Conservation (phyloP, 2,329 filamentous ascomycete genomes). For the Arthrobotrys sphaeroides region DNA sequence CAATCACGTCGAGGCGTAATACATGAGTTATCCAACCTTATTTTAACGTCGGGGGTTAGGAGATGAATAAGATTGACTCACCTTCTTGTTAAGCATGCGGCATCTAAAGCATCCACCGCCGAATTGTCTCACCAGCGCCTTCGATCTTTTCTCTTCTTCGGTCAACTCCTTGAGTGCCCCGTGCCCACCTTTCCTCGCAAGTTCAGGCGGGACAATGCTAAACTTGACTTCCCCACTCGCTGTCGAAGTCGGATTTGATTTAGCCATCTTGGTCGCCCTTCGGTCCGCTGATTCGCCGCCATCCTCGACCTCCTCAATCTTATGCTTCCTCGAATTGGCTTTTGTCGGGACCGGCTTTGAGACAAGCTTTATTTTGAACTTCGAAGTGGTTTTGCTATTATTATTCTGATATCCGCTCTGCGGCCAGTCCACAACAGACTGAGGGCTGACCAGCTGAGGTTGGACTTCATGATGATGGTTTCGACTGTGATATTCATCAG, state of each 20-base stretch:
- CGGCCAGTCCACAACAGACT: not conserved
- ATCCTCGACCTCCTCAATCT: constrained; percentile 24
- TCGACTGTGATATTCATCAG: not conserved
- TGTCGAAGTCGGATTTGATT: constrained; percentile 23
- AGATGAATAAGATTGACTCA: constrained; percentile 3
- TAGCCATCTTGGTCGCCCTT: constrained; percentile 18
- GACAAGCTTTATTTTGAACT: constrained; percentile 50
- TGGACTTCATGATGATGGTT: constrained; percentile 29
- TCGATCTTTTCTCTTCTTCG: constrained; percentile 42
- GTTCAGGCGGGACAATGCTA: constrained; percentile 46
- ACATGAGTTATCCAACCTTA: constrained; percentile 25
- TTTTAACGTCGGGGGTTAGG: constrained; percentile 1
- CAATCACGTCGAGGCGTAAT: not conserved
- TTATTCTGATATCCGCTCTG: constrained; percentile 28
- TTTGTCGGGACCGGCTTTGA: constrained; percentile 20
- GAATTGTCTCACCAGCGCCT: constrained; percentile 45
- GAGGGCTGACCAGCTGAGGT: constrained; percentile 6
- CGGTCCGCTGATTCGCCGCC: constrained; percentile 5
- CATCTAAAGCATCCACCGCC: constrained; percentile 49
- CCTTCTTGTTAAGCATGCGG: constrained; percentile 53
- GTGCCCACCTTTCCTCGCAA: constrained; percentile 41
- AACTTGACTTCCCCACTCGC: constrained; percentile 34
- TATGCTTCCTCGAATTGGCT: constrained; percentile 34
- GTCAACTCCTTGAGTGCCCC: constrained; percentile 48
- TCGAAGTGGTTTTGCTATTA: constrained; percentile 4